phyloP scores from a whole-genome alignment of 78 protist species.

The Dictyostelium purpureum region DNA sequence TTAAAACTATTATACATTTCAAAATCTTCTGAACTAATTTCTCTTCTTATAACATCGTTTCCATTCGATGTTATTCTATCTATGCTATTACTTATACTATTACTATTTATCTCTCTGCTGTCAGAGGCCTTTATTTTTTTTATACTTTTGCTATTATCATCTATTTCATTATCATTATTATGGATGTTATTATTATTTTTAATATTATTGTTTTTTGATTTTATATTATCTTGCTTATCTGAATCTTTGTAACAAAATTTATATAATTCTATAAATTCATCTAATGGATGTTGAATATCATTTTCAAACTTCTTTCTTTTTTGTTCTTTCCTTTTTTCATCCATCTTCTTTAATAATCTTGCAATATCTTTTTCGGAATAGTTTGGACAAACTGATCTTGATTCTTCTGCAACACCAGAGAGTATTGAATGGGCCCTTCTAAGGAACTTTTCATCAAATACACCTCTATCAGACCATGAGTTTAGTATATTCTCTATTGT shows the following conservation, averaged over 20 bases:
- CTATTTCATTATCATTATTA: not conserved
- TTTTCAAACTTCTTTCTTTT: conserved; percentile 22
- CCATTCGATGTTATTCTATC: too few relatives aligned
- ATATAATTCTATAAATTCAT: conserved; percentile 53
- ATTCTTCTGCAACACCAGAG: conserved; percentile 5
- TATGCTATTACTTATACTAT: too few relatives aligned
- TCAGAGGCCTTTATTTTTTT: too few relatives aligned
- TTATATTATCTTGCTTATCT: not conserved
- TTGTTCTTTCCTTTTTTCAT: conserved; percentile 53
- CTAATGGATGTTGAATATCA: conserved; percentile 38
- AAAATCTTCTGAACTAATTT: not conserved
- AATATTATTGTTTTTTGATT: not conserved
- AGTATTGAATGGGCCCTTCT: conserved; percentile 29
- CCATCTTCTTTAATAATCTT: conserved; percentile 18
- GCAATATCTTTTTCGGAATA: conserved; percentile 23
- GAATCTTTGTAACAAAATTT: not conserved
- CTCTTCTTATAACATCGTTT: not conserved
- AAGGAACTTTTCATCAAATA: conserved; percentile 24
- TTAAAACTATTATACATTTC: conserved; percentile 8
- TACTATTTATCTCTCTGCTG: too few relatives aligned
- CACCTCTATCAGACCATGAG: conserved; percentile 12
- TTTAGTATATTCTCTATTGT: conserved; percentile 43
- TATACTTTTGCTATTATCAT: too few relatives aligned
- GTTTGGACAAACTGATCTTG: conserved; percentile 58
- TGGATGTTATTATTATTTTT: not conserved